A percentile compares a stretch with the other conserved stretches of the same genome.
Evolutionary conservation across 129 eudicot genomes (phyloP).

Genomic region (Heracleum sosnowskyi): DNA sequence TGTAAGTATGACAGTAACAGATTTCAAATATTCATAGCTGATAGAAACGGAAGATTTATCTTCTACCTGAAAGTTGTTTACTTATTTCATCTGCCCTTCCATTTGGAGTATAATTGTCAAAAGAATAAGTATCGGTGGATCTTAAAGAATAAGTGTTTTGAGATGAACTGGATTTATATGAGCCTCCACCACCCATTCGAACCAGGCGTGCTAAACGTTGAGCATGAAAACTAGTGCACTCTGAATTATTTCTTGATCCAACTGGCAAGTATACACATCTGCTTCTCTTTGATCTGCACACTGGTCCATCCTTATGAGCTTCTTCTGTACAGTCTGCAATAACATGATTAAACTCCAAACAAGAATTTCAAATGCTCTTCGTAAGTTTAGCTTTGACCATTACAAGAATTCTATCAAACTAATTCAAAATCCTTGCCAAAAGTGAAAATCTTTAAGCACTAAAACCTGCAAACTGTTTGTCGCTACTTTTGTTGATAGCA

Average conservation of each 20-base stretch:
- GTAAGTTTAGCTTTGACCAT: not conserved
- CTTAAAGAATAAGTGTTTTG: slow-evolving; percentile 1
- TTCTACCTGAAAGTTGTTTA: slow-evolving; percentile 9
- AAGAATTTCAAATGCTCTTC: not conserved
- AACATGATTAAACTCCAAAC: not conserved
- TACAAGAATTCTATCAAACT: not conserved
- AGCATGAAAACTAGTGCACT: slow-evolving; percentile 14
- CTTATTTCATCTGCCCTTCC: slow-evolving; percentile 7
- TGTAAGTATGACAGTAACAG: not conserved
- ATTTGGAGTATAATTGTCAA: not conserved
- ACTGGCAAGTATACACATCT: slow-evolving; percentile 16
- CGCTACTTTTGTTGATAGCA: not conserved
- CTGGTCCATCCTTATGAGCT: slow-evolving; percentile 3
- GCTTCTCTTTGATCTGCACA: slow-evolving; percentile 28
- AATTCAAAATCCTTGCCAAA: not conserved
- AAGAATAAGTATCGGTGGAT: slow-evolving; percentile 1
- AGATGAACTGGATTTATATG: not conserved
- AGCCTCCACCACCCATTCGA: not conserved
- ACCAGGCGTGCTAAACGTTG: not conserved
- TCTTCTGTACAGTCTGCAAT: not conserved
- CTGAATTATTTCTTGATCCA: slow-evolving; percentile 7
- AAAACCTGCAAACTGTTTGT: not conserved
- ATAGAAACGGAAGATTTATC: not conserved
- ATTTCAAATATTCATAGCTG: not conserved
- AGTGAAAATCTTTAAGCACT: not conserved